Evolutionary conservation across 257 asterid genomes (phyloP), one percentile per base, ranked within the genome.

Genomic region (Plectranthus barbatus): DNA sequence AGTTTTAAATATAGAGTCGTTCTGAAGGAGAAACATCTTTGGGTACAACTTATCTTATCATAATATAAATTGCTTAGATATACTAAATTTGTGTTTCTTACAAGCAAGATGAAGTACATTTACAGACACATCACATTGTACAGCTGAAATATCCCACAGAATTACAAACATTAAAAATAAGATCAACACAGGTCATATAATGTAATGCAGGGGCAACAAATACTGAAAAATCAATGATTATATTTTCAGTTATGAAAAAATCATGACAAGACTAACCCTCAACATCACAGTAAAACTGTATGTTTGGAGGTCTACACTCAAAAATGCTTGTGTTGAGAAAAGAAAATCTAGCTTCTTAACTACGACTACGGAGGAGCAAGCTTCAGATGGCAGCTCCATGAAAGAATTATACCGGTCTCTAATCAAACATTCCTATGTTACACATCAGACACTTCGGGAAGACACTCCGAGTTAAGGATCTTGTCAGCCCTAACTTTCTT

Each of bases 351-450:
- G 73, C 60, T 67, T 81, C 68, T 73, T 51, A 51, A 73, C 71
- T 70, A 70, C 62, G 76, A 46, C 76, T 72, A 77, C 63, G 67
- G 45, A 20, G 73, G 74, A 84, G 74, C 73, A 72, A 69, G 80
- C 74, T 55, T 78, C 63, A 46, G 57, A 59, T 60, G 76, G 73
- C 60, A 73, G 78, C 73, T 76, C 72, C 83, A 62, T 7, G 5
- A 66, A 56, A 71, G 70, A 71, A 81, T 80, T 77, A 45, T 80
- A 84, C n/a, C 82, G 77, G 44, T 66, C 60, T 71, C 81, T 75
- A 79, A 62, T 34, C 26, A 69, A 69, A 75, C 79, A 77, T 54
- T 44, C 79, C 81, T 75, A 82, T 74, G 67, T 81, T 84, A 89
- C 90, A 85, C 77, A 37, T 70, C 69, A 77, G 78, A 64, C 67